Percentiles rank a stretch among this genome's conserved stretches.
Evolutionary conservation across 2,329 filamentous ascomycete species (phyloP).

Genomic region (Colletotrichum scovillei): DNA sequence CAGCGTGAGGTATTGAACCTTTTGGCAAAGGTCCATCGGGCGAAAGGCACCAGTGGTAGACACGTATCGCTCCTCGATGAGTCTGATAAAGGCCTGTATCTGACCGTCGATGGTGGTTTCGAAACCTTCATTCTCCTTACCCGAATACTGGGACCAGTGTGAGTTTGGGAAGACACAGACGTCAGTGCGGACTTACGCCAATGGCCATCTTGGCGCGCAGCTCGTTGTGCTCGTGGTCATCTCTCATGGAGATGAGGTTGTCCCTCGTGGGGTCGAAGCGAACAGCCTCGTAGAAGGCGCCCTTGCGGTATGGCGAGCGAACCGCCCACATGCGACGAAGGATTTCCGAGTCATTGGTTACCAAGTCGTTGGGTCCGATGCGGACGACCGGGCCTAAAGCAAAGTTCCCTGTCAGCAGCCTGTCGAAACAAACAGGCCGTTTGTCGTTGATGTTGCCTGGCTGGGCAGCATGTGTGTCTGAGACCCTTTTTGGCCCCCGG

Average conservation of each 20-base stretch:
- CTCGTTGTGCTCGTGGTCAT: constrained; percentile 53
- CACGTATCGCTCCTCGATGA: constrained; percentile 60
- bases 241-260: constrained; percentile 46
- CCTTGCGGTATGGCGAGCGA: constrained; percentile 45
- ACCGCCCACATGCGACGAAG: constrained; percentile 47
- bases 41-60: constrained; percentile 48
- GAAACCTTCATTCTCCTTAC: constrained; percentile 62
- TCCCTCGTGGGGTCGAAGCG: constrained; percentile 45
- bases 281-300: constrained; percentile 52
- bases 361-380: constrained; percentile 48
- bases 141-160: constrained; percentile 55
- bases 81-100: constrained; percentile 56
- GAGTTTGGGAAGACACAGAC: not conserved
- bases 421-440: constrained; percentile 21
- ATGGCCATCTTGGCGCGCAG: constrained; percentile 60
- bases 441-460: not conserved
- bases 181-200: constrained; percentile 45
- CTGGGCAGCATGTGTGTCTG: constrained; percentile 34
- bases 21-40: constrained; percentile 59
- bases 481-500: constrained; percentile 15
- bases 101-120: constrained; percentile 62
- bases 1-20: constrained; percentile 64
- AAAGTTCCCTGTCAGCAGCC: constrained; percentile 34
- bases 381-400: constrained; percentile 46
- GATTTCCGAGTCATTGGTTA: constrained; percentile 49